Conservation (phyloP, 306 rosid genomes). For the Cucumis cinereus region DNA sequence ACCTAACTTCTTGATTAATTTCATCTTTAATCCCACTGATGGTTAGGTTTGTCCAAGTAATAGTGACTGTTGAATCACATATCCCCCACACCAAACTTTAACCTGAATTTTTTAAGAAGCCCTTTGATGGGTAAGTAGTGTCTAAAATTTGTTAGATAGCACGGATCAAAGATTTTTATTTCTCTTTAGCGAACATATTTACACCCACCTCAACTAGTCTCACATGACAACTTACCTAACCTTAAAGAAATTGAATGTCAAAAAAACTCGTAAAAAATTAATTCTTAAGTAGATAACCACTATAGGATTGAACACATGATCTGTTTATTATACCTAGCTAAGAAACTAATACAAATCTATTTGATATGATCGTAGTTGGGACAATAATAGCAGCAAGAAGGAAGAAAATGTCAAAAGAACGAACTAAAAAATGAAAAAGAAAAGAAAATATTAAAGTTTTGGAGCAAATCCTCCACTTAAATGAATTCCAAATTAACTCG, state of each 20-base stretch:
- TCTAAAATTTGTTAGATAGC: not conserved
- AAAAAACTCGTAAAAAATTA: too few relatives aligned
- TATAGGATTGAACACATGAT: too few relatives aligned
- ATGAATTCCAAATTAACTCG: not conserved
- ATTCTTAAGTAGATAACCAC: too few relatives aligned
- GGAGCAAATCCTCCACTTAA: not conserved
- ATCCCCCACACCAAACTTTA: conserved; percentile 1
- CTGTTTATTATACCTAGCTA: not conserved
- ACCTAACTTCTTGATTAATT: not conserved
- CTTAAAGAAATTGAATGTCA: not conserved
- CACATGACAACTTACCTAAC: too few relatives aligned
- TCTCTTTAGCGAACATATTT: too few relatives aligned
- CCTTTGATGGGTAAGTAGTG: not conserved
- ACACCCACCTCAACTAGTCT: too few relatives aligned
- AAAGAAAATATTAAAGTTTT: not conserved
- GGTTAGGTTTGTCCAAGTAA: not conserved
- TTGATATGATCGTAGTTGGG: not conserved
- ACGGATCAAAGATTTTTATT: not conserved
- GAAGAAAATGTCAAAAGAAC: not conserved
- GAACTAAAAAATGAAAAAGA: not conserved
- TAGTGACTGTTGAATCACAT: not conserved
- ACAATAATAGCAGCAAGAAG: not conserved
- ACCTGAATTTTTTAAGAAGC: not conserved
- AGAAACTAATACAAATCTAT: not conserved
- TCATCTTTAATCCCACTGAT: not conserved